Percentiles rank a stretch among this genome's conserved stretches.
Conservation (phyloP, 139 green algal species). For the Bryopsis sp. region DNA sequence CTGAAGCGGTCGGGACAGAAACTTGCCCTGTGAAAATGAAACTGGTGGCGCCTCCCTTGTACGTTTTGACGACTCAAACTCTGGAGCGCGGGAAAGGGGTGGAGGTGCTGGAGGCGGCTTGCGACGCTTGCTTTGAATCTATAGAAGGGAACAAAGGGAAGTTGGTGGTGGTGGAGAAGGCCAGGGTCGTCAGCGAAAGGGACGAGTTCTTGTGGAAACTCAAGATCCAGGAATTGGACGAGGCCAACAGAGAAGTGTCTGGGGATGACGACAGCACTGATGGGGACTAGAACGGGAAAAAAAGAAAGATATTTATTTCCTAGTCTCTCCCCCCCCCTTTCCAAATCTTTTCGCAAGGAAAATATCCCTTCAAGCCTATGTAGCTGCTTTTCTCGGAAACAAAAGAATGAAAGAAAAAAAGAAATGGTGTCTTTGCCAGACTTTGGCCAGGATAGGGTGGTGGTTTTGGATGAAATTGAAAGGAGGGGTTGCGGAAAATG, state of each 20-base stretch:
- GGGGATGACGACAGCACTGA: conserved; percentile 14
- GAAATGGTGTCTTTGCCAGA: too few relatives aligned
- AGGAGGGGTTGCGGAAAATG: too few relatives aligned
- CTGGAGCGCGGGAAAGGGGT: conserved; percentile 79
- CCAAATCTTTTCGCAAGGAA: too few relatives aligned
- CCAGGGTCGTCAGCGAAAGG: conserved; percentile 85
- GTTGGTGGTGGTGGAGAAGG: conserved; percentile 62
- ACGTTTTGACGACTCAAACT: conserved; percentile 94
- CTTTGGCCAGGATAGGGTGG: too few relatives aligned
- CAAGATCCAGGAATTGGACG: conserved; percentile 73
- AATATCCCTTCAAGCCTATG: too few relatives aligned
- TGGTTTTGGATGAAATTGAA: too few relatives aligned
- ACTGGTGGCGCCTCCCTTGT: conserved; percentile 95
- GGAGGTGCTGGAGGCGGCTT: conserved; percentile 56
- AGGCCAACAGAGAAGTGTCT: conserved; percentile 51
- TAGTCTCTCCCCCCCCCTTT: too few relatives aligned
- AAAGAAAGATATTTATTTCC: too few relatives aligned
- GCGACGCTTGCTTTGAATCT: conserved; percentile 52
- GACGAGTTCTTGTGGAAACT: conserved; percentile 85
- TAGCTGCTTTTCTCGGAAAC: too few relatives aligned
- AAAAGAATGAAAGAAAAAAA: too few relatives aligned
- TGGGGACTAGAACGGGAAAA: background rate
- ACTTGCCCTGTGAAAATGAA: conserved; percentile 90
- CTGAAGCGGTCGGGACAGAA: conserved; percentile 48
- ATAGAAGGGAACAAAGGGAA: conserved; percentile 76